Conservation (phyloP, 305 asterid species). For the Petunia hybrid region DNA sequence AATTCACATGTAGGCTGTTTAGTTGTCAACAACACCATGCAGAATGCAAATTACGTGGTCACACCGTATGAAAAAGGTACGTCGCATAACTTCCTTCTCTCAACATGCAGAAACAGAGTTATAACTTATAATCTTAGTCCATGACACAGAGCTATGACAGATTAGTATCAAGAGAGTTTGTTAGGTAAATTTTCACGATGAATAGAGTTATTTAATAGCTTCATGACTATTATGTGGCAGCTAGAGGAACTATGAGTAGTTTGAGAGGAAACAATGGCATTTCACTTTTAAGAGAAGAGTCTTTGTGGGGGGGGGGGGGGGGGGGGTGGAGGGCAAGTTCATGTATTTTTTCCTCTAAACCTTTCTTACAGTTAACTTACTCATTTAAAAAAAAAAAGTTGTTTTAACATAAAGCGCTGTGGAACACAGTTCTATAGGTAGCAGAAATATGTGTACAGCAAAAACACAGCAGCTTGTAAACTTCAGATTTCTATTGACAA, state of each 20-base stretch:
- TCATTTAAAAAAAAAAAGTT: too few relatives aligned
- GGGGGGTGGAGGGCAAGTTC: too few relatives aligned
- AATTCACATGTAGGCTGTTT: not conserved
- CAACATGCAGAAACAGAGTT: not conserved
- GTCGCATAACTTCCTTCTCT: not conserved
- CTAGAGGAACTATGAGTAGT: not conserved
- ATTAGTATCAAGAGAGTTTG: not conserved
- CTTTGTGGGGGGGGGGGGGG: too few relatives aligned
- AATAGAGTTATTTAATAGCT: not conserved
- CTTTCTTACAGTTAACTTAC: too few relatives aligned
- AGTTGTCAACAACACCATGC: not conserved
- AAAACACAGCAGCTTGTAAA: too few relatives aligned
- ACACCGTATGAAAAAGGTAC: not conserved
- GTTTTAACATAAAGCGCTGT: too few relatives aligned
- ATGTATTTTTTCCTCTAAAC: too few relatives aligned
- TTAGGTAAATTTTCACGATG: not conserved
- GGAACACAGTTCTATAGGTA: too few relatives aligned
- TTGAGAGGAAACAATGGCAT: not conserved
- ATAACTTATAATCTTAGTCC: not conserved
- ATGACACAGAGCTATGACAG: not conserved
- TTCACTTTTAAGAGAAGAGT: not conserved
- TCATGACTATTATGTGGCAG: not conserved
- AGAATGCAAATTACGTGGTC: not conserved
- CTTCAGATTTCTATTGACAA: too few relatives aligned
- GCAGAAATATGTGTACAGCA: too few relatives aligned